Evolutionary conservation across 23 red algal genomes (phyloP), one percentile per base, ranked within the genome.

Genomic region (Cyanidium caldarium): DNA sequence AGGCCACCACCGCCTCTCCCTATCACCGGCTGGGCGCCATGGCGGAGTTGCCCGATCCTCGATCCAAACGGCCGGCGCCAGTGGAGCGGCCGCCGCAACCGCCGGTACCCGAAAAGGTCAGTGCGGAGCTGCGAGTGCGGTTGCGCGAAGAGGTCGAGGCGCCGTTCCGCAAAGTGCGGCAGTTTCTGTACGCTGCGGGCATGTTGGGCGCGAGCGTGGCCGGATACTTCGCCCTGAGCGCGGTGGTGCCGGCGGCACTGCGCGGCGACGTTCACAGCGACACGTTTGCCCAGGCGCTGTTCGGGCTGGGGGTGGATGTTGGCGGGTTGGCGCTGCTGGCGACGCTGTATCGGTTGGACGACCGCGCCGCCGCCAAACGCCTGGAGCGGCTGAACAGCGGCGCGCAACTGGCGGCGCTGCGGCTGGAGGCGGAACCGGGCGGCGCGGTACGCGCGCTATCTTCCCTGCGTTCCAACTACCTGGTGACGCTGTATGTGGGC

Each of bases 81-180:
- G n/a, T n/a, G n/a, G n/a, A n/a, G n/a, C n/a, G n/a, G 2, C 16
- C 26, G 20, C 58, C 34, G 17, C 16, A 34, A 20, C 70, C 45
- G 3, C 15, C 15, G 10, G 35, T 15, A 2, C 31, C 38, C 41
- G 46, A 1, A 16, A 72, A 57, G 61, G 38, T 33, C 26, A 66
- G 42, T 19, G 75, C 75, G 35, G 68, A 67, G 37, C 70, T 56
- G 34, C 69, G 44, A 45, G 46, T 70, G 3, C 67, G 82, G 2
- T 72, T 95, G 25, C 71, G 84, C n/a, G 89, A 95, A 42, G 89
- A 95, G 65, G 76, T 72, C 37, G 83, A 95, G 57, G 89, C 89
- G 25, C 89, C 89, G 23, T 95, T 95, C 45, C 72, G 89, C 68
- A 95, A 95, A 45, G 79, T 70, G 26, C 70, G 89, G 30, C 67